phyloP scores from a whole-genome alignment of 805 yeast genomes.

The Candida quercuum region DNA sequence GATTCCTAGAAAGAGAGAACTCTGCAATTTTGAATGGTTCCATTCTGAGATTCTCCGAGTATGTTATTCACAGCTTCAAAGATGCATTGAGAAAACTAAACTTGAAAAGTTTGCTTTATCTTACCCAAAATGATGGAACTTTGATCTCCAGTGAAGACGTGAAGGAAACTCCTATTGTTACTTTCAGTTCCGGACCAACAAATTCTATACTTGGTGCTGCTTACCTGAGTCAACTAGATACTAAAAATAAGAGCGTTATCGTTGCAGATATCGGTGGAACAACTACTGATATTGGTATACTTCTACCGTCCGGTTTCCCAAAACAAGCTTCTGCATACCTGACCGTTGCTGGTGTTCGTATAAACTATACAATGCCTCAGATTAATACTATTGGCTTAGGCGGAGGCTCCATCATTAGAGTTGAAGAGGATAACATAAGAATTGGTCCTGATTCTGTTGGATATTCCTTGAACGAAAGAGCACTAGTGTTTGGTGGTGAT shows the following conservation, averaged over 20 bases:
- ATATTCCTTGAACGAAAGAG: conserved; percentile 25
- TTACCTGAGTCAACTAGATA: conserved; percentile 28
- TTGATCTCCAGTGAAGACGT: conserved; percentile 36
- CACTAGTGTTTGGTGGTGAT: conserved; percentile 39
- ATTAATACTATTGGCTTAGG: conserved; percentile 45
- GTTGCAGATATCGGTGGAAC: conserved; percentile 50
- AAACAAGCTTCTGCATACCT: conserved; percentile 39
- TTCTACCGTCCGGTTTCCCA: conserved; percentile 42
- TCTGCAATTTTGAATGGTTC: conserved; percentile 40
- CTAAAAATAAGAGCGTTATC: conserved; percentile 24
- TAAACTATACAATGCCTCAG: conserved; percentile 47
- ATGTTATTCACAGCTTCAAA: conserved; percentile 32
- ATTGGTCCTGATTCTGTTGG: conserved; percentile 49
- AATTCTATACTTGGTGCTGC: conserved; percentile 45
- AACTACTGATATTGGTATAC: conserved; percentile 43
- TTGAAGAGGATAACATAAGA: conserved; percentile 20
- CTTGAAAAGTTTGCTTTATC: conserved; percentile 32
- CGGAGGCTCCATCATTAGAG: conserved; percentile 42
- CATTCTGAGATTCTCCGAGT: conserved; percentile 34
- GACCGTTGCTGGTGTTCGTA: conserved; percentile 41
- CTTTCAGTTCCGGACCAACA: conserved; percentile 46
- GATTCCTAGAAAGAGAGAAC: conserved; percentile 38
- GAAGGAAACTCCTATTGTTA: conserved; percentile 35
- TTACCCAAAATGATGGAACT: conserved; percentile 47
- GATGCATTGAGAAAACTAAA: conserved; percentile 31